Evolutionary conservation across 768 basidiomycete genomes (phyloP).

Genomic region (Tylopilus felleus): DNA sequence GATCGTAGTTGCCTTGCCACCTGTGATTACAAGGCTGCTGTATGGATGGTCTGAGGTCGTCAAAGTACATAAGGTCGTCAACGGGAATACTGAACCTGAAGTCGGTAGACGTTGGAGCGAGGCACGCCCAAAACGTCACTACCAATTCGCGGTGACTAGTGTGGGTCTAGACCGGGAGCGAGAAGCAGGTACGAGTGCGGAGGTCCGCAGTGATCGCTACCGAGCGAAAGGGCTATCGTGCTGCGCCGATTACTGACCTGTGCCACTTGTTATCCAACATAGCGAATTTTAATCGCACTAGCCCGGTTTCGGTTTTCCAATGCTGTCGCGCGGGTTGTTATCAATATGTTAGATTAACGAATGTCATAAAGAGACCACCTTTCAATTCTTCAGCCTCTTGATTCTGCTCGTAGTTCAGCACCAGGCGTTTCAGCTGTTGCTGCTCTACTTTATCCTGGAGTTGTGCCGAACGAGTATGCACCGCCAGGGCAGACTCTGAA

Average conservation of each 20-base stretch:
- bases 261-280: slow-evolving; percentile 51
- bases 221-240: slow-evolving; percentile 20
- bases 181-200: slow-evolving; percentile 18
- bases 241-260: slow-evolving; percentile 19
- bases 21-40: slow-evolving; percentile 3
- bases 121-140: slow-evolving; percentile 15
- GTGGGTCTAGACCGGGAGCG: slow-evolving; percentile 19
- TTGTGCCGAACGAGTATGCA: slow-evolving; percentile 89
- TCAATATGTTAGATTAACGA: not conserved
- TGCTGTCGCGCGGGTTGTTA: slow-evolving; percentile 36
- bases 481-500: slow-evolving; percentile 78
- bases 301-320: slow-evolving; percentile 66
- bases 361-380: slow-evolving; percentile 39
- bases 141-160: slow-evolving; percentile 10
- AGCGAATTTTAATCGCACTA: slow-evolving; percentile 73
- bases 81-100: slow-evolving; percentile 17
- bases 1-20: slow-evolving; percentile 10
- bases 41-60: slow-evolving; percentile 14
- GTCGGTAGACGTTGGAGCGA: slow-evolving; percentile 7
- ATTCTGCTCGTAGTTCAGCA: slow-evolving; percentile 85
- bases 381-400: slow-evolving; percentile 83
- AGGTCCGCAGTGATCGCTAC: slow-evolving; percentile 19
- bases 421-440: slow-evolving; percentile 93
- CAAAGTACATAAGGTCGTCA: slow-evolving; percentile 28
- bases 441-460: slow-evolving; percentile 94